Evolutionary conservation across 208 protist genomes (phyloP), one percentile per base, ranked within the genome.

Genomic region (Crithidia brevicula): DNA sequence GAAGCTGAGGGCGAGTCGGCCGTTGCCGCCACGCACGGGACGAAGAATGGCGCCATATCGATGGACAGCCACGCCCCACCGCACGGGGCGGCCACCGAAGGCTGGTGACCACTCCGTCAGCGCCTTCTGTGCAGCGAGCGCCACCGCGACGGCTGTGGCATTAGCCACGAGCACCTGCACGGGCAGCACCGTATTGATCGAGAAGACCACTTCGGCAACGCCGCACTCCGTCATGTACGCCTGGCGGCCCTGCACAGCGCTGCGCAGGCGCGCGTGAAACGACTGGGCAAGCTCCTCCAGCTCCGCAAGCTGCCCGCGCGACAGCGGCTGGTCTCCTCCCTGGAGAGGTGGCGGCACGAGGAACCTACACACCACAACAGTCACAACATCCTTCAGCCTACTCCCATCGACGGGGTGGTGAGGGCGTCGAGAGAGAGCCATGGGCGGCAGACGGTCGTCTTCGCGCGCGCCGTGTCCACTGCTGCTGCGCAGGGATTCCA

Each of bases 351-450:
- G 34, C 23, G 68, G 68, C 0, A 40, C 25, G 11, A 57, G 34
- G 33, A 74, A 57, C 30, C 68, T 50, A 25, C 68, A 74, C 58
- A 74, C 59, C 49, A 74, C 68, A 18, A 74, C 68, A 11, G 68
- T 74, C 28, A 74, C 68, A 16, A 63, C 59, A 46, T 67, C 59
- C 43, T 62, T 49, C 50, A 51, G 16, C 20, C 56, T 28, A n/a
- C 59, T 74, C 52, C 46, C 33, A 13, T 66, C 59, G 6, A 46
- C 51, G 5, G 58, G 68, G 34, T 67, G 58, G 4, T 28, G 50
- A 11, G 68, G 68, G 36, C 59, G 59, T 9, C 68, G 59, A 1
- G 59, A 45, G 11, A 74, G 54, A 8, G 62, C 30, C 0, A 49
- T 42, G 36, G 10, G 15, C 10, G 36, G 10, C 10, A 13, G 36